Conservation (phyloP, 225 moss, liverwort and hornwort genomes). For the Sphagnum tenellum region DNA sequence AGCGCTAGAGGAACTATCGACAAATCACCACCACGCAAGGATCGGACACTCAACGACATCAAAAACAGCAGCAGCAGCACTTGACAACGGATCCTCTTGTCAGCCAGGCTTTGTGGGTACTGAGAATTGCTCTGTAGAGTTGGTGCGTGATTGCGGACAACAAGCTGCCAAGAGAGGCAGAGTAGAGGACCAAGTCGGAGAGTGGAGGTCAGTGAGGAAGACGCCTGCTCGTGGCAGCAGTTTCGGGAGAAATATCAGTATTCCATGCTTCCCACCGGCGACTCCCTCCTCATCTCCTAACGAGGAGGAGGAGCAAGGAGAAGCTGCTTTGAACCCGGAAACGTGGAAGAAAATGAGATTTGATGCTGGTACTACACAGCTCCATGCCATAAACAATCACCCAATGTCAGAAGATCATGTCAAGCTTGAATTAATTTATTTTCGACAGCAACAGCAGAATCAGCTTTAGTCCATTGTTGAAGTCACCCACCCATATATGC, state of each 20-base stretch:
- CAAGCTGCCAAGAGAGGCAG: constrained; percentile 1
- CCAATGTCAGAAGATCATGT: constrained; percentile 5
- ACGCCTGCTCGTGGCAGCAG: constrained; percentile 52
- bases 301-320: background rate
- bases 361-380: constrained; percentile 4
- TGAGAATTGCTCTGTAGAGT: background rate
- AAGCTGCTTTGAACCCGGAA: constrained; percentile 11
- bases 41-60: background rate
- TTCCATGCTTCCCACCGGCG: constrained; percentile 6
- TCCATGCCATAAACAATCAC: background rate
- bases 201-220: constrained; percentile 74
- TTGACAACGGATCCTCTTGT: background rate
- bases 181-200: constrained; percentile 30
- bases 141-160: background rate
- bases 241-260: constrained; percentile 21
- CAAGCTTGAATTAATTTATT: constrained; percentile 4
- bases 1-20: no score
- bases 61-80: background rate
- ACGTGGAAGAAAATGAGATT: constrained; percentile 11
- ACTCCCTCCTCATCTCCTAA: no score
- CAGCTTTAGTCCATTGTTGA: no score
- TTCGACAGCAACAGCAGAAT: no score
- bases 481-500: no score
- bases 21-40: background rate
- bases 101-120: background rate